Percentiles rank a stretch among this genome's conserved stretches.
These are phyloP conservation scores for Boehmeria nivea DNA, from an alignment of 306 rosid genomes.

Conservation along the genomic window DNA sequence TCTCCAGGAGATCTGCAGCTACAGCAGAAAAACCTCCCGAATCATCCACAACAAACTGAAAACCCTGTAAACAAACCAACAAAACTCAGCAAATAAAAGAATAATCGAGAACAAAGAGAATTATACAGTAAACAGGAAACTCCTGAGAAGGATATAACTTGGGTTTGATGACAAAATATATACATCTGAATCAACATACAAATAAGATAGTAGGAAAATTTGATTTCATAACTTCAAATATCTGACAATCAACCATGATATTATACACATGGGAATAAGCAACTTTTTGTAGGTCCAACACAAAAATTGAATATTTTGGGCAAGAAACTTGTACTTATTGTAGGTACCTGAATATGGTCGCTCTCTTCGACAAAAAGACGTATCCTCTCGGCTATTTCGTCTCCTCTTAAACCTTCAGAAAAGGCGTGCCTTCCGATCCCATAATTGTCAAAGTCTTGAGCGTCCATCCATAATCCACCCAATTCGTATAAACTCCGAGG, in stretches of 20 bases:
- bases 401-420: constrained; percentile 55
- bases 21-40: constrained; percentile 88
- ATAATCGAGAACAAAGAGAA: background rate
- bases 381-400: constrained; percentile 78
- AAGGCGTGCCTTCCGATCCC: constrained; percentile 77
- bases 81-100: constrained; percentile 7
- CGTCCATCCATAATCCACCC: constrained; percentile 56
- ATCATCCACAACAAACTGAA: constrained; percentile 77
- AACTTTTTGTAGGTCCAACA: background rate
- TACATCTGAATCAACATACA: background rate
- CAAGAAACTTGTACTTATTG: background rate
- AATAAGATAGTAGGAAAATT: no score
- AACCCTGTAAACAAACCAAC: constrained; percentile 50
- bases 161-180: no score
- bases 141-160: background rate
- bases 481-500: constrained; percentile 74
- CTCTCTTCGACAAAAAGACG: constrained; percentile 87
- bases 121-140: background rate
- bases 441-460: constrained; percentile 60
- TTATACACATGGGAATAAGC: background rate
- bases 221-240: no score
- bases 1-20: constrained; percentile 75
- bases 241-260: no score
- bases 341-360: constrained; percentile 74
- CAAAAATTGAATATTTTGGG: constrained; percentile 3